Evolutionary conservation across 345 rosid genomes (phyloP).

Genomic region (Arabis hirsuta): DNA sequence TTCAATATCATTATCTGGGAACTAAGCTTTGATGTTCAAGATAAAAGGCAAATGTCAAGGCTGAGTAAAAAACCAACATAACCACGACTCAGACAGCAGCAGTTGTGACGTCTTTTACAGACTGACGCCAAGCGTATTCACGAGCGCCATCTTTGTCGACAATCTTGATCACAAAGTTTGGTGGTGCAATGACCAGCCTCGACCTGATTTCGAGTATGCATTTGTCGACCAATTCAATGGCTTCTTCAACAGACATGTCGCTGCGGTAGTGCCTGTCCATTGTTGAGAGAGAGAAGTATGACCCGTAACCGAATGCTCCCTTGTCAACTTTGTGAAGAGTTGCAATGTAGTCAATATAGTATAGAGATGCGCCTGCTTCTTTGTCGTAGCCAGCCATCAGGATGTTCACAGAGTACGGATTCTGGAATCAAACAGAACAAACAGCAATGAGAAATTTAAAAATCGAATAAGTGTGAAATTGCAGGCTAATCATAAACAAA

Average conservation of each 20-base stretch:
- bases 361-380: constrained; percentile 89
- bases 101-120: constrained; percentile 60
- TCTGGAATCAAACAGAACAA: constrained; percentile 51
- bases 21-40: constrained; percentile 34
- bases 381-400: constrained; percentile 95
- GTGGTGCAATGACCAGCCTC: constrained; percentile 92
- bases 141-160: constrained; percentile 94
- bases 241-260: constrained; percentile 90
- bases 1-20: constrained; percentile 24
- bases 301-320: constrained; percentile 96
- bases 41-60: constrained; percentile 10
- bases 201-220: constrained; percentile 91
- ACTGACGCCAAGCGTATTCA: constrained; percentile 81
- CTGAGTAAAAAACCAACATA: constrained; percentile 16
- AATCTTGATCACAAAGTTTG: constrained; percentile 92
- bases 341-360: constrained; percentile 95
- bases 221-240: constrained; percentile 78
- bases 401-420: constrained; percentile 86
- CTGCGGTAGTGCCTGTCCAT: constrained; percentile 96
- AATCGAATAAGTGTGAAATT: background rate
- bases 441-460: background rate
- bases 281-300: constrained; percentile 84
- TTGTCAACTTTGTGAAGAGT: constrained; percentile 94
- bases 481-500: constrained; percentile 5
- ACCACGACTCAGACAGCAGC: constrained; percentile 36